Conservation (phyloP, 257 asterid genomes). For the Solanum microdontum region DNA sequence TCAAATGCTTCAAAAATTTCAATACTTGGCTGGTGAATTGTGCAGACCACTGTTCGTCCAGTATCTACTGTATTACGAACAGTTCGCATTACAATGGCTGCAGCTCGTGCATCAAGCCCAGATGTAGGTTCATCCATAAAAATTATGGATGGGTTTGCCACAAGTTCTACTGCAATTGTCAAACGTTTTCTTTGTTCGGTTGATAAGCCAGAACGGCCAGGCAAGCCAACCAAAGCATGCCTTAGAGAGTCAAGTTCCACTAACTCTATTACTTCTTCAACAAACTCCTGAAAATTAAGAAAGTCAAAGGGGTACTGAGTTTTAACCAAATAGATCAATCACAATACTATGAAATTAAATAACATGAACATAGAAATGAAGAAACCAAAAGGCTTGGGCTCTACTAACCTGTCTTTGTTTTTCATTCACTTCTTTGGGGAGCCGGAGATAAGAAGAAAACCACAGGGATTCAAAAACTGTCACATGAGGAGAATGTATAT, state of each 20-base stretch:
- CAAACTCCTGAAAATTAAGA: neutral
- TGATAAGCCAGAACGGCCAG: slow-evolving; percentile 79
- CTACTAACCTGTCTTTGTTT: neutral
- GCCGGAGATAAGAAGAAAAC: neutral
- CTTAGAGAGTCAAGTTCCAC: slow-evolving; percentile 71
- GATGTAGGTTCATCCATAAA: slow-evolving; percentile 98
- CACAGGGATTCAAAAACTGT: neutral
- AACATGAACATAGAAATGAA: neutral
- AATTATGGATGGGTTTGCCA: slow-evolving; percentile 88
- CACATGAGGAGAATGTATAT: slow-evolving; percentile 26
- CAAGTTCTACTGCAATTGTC: slow-evolving; percentile 90
- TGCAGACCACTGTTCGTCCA: slow-evolving; percentile 93
- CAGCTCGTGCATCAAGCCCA: slow-evolving; percentile 95
- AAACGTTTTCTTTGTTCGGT: slow-evolving; percentile 90
- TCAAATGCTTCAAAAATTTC: slow-evolving; percentile 94
- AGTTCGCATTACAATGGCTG: slow-evolving; percentile 95
- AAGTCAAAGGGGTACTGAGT: neutral
- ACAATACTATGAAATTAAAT: neutral
- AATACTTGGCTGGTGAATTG: slow-evolving; percentile 90
- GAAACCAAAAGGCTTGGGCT: neutral
- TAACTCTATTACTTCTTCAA: neutral
- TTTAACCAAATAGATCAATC: neutral
- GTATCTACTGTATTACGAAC: slow-evolving; percentile 93
- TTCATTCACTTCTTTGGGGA: neutral
- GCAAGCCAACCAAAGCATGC: slow-evolving; percentile 81